Evolutionary conservation across 441 rosid genomes (phyloP).

Genomic region (Theobroma grandiflorum): DNA sequence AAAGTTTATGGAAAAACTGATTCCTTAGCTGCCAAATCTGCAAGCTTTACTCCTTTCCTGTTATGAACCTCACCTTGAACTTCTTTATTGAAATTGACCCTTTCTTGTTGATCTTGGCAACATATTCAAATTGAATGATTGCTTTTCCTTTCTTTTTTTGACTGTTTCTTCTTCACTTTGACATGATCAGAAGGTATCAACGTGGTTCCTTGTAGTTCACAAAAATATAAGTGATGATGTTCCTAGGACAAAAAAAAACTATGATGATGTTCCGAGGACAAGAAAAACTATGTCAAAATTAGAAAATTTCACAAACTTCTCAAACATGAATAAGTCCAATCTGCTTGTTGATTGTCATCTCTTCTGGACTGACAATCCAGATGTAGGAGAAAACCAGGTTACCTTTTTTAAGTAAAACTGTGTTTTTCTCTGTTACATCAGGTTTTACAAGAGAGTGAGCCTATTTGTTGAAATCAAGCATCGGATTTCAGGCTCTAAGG

Average conservation of each 20-base stretch:
- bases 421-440: constrained; percentile 17
- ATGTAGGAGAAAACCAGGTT: neutral
- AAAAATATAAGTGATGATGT: neutral
- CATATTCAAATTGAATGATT: too few species aligned
- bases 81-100: too few species aligned
- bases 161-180: too few species aligned
- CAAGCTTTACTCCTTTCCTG: too few species aligned
- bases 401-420: neutral
- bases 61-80: too few species aligned
- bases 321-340: neutral
- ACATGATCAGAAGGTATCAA: too few species aligned
- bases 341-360: too few species aligned
- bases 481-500: constrained; percentile 14
- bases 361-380: neutral
- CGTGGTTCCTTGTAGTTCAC: neutral
- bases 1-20: neutral
- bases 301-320: neutral
- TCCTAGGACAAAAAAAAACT: neutral
- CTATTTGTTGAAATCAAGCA: constrained; percentile 16
- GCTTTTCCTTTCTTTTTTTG: too few species aligned
- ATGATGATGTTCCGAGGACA: neutral
- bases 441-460: constrained; percentile 19
- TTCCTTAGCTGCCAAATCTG: too few species aligned
- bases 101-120: too few species aligned
- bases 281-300: neutral